Percentiles rank a stretch among this genome's conserved stretches.
phyloP scores from a whole-genome alignment of 495 filamentous ascomycete species.

The Neurospora tetrasperma region DNA sequence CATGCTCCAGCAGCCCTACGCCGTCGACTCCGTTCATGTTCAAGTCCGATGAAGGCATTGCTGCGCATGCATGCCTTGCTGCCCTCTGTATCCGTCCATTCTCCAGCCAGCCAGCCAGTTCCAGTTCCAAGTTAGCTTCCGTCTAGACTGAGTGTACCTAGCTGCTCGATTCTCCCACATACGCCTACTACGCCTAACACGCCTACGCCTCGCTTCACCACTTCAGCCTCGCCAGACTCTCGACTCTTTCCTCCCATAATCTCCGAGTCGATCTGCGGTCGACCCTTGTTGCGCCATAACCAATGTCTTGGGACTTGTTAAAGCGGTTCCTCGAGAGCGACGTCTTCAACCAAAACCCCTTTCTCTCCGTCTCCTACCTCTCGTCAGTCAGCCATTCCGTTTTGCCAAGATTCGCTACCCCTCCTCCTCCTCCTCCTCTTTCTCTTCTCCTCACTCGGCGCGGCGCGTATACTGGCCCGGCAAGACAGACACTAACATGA shows the following conservation, averaged over 20 bases:
- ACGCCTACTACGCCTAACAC: neutral
- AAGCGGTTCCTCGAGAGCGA: constrained; percentile 72
- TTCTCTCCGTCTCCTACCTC: constrained; percentile 68
- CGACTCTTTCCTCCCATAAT: neutral
- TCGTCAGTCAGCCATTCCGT: constrained; percentile 42
- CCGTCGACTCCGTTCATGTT: constrained; percentile 5
- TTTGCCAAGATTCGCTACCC: constrained; percentile 3
- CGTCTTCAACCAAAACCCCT: constrained; percentile 73
- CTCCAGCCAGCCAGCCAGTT: neutral
- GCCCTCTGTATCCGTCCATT: neutral
- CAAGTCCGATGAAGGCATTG: constrained; percentile 10
- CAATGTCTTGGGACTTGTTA: constrained; percentile 52
- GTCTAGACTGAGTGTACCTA: neutral
- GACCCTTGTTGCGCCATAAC: constrained; percentile 11
- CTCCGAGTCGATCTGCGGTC: neutral
- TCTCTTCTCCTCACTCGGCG: constrained; percentile 3
- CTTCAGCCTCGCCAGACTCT: neutral
- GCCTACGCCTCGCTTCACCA: neutral
- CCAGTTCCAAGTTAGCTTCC: neutral
- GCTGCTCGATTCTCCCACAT: neutral
- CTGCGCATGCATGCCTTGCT: constrained; percentile 5
- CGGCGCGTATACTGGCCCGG: neutral
- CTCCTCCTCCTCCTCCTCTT: neutral
- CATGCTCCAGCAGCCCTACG: constrained; percentile 14
- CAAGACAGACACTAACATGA: constrained; percentile 3